Evolutionary conservation across 768 basidiomycete genomes (phyloP).

Genomic region (Lactarius vividus): DNA sequence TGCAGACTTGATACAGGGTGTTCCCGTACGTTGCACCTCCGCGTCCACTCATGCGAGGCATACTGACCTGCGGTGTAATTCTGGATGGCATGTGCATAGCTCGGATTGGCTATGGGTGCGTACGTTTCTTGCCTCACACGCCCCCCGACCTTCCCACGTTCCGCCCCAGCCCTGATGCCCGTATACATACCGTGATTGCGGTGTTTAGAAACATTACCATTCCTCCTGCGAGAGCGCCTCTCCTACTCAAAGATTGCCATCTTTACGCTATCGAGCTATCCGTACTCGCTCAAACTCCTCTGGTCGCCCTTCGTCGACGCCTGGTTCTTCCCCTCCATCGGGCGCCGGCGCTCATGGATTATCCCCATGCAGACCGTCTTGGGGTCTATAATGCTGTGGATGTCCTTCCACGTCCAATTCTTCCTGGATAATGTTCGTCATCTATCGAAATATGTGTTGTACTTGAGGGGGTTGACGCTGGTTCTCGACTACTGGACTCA

Average conservation of each 20-base stretch:
- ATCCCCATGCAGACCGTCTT: conserved; percentile 94
- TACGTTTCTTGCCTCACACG: neutral
- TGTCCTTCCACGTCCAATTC: conserved; percentile 69
- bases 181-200: too few relatives aligned
- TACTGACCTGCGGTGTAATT: neutral
- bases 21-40: conserved; percentile 61
- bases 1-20: conserved; percentile 64
- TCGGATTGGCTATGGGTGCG: conserved; percentile 28
- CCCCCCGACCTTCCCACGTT: conserved; percentile 65
- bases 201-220: conserved; percentile 82
- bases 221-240: conserved; percentile 90
- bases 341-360: conserved; percentile 97
- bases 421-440: conserved; percentile 71
- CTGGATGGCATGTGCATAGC: neutral
- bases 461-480: neutral
- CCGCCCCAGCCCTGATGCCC: conserved; percentile 39
- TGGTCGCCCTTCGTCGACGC: conserved; percentile 99
- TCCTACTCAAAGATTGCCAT: conserved; percentile 96
- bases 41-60: neutral
- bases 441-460: conserved; percentile 1
- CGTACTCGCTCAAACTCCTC: conserved; percentile 93
- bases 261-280: conserved; percentile 89
- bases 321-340: conserved; percentile 72
- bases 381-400: conserved; percentile 76
- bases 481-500: conserved; percentile 1